Percentiles rank a stretch among this genome's conserved stretches.
phyloP scores from a whole-genome alignment of 192 early-diverging fungal species.

The Spinellus fusiger region DNA sequence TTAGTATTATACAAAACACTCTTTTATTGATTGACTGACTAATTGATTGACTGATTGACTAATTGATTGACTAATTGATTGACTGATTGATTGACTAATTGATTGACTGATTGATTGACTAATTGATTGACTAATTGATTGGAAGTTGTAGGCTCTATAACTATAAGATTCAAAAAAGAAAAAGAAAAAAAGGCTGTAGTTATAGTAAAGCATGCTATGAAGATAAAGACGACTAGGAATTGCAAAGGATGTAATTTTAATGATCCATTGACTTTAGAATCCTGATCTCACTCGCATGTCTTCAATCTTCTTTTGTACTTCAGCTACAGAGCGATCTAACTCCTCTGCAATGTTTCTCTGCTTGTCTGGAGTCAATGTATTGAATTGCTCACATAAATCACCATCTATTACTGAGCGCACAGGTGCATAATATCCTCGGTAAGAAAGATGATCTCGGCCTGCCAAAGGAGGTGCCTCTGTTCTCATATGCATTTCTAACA shows the following conservation, averaged over 20 bases:
- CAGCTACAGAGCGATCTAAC: constrained; percentile 75
- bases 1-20: too few relatives aligned
- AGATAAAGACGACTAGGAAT: too few relatives aligned
- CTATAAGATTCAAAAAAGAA: too few relatives aligned
- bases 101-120: too few relatives aligned
- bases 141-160: too few relatives aligned
- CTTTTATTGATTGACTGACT: too few relatives aligned
- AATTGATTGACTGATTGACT: too few relatives aligned
- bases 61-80: too few relatives aligned
- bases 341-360: constrained; percentile 77
- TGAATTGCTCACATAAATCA: constrained; percentile 88
- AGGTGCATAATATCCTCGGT: constrained; percentile 76
- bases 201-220: too few relatives aligned
- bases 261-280: constrained; percentile 23
- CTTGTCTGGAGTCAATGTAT: constrained; percentile 64
- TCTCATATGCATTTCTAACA: constrained; percentile 87
- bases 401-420: constrained; percentile 78
- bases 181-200: too few relatives aligned
- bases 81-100: too few relatives aligned
- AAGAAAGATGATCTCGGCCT: constrained; percentile 86
- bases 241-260: not conserved
- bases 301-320: constrained; percentile 92
- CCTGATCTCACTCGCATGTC: constrained; percentile 66
- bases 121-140: too few relatives aligned
- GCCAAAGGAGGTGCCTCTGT: constrained; percentile 61